phyloP scores from a whole-genome alignment of 176 grass and related monocot species.

The Cenchrus fungigraminus region DNA sequence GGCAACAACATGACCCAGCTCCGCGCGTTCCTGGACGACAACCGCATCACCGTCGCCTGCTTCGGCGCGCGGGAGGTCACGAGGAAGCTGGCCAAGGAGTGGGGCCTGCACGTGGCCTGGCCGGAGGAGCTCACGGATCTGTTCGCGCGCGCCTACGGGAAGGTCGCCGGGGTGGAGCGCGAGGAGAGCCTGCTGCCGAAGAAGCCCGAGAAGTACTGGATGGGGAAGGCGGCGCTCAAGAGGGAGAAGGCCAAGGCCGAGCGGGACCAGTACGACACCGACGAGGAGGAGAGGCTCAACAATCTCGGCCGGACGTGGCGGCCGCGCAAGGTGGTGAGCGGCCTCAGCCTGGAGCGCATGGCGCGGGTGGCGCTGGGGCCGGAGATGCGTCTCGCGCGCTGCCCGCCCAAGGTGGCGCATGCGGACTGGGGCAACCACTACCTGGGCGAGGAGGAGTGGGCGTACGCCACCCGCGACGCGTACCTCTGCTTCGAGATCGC shows the following conservation, averaged over 20 bases:
- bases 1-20: constrained; percentile 1
- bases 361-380: constrained; percentile 39
- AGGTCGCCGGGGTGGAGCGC: neutral
- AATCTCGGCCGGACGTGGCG: neutral
- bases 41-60: constrained; percentile 31
- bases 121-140: constrained; percentile 32
- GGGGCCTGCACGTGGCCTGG: constrained; percentile 27
- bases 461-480: constrained; percentile 34
- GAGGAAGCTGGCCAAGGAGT: constrained; percentile 27
- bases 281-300: constrained; percentile 13
- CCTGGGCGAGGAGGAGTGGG: neutral
- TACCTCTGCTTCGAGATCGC: constrained; percentile 53
- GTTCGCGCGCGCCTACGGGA: constrained; percentile 38
- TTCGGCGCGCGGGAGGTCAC: constrained; percentile 9
- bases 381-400: constrained; percentile 39
- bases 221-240: constrained; percentile 26
- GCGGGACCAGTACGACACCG: constrained; percentile 2
- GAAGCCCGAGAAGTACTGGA: neutral
- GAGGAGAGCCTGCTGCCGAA: neutral
- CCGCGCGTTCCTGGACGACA: constrained; percentile 29
- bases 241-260: constrained; percentile 30
- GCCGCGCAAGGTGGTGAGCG: constrained; percentile 31
- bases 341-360: constrained; percentile 44
- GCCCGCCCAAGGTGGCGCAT: constrained; percentile 6
- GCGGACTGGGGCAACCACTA: constrained; percentile 22